Evolutionary conservation across 2,329 filamentous ascomycete genomes (phyloP).

Genomic region (Aureobasidium pullulans): DNA sequence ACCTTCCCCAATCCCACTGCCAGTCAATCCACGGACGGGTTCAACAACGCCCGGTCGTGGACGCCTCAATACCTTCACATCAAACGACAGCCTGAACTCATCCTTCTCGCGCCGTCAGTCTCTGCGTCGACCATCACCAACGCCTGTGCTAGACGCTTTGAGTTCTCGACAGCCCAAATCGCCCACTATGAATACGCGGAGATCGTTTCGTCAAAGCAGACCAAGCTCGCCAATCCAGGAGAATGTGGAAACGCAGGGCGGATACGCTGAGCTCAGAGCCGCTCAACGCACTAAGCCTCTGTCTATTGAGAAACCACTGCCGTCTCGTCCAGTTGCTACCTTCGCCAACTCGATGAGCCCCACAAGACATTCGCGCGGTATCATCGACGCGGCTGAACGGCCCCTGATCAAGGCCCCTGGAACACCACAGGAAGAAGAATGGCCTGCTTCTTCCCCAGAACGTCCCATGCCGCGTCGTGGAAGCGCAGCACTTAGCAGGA

Average conservation of each 20-base stretch:
- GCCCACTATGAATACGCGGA: not conserved
- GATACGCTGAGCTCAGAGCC: not conserved
- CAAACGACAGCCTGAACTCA: constrained; percentile 5
- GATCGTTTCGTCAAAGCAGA: not conserved
- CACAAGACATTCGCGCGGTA: constrained; percentile 29
- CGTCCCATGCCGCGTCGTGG: not conserved
- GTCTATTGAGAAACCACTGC: constrained; percentile 32
- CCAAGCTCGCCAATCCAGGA: not conserved
- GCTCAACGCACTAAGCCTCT: too few species aligned
- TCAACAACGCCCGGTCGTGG: not conserved
- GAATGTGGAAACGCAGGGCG: not conserved
- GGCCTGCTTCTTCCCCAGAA: constrained; percentile 26
- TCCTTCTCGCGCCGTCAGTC: not conserved
- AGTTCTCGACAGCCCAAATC: not conserved
- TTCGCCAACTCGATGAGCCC: constrained; percentile 27
- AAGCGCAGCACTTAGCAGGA: not conserved
- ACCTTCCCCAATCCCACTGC: not conserved
- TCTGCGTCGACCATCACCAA: not conserved
- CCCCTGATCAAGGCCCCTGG: constrained; percentile 16
- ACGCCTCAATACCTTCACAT: not conserved
- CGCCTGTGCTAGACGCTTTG: not conserved
- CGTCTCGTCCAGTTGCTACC: constrained; percentile 30
- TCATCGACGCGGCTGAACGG: constrained; percentile 33
- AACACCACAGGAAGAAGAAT: constrained; percentile 21
- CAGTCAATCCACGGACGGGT: not conserved